phyloP scores from a whole-genome alignment of 2,329 filamentous ascomycete species.

The Sporothrix humicola region DNA sequence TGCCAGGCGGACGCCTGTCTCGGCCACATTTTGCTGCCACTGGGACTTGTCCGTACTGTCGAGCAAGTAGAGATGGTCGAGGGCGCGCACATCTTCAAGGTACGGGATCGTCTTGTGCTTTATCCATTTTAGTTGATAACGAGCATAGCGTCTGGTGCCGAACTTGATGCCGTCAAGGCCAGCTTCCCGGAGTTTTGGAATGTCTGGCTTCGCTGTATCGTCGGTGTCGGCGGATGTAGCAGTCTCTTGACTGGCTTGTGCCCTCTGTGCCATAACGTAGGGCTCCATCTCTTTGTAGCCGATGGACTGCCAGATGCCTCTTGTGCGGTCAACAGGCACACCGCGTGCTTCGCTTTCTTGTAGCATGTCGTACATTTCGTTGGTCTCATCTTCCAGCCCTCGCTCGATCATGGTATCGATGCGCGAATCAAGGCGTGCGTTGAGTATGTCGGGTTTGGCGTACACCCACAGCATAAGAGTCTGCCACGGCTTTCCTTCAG shows the following conservation, averaged over 20 bases:
- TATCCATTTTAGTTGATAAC: slow-evolving; percentile 85
- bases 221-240: not conserved
- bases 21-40: slow-evolving; percentile 69
- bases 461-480: slow-evolving; percentile 87
- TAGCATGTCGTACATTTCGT: slow-evolving; percentile 52
- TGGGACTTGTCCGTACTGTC: slow-evolving; percentile 73
- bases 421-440: slow-evolving; percentile 72
- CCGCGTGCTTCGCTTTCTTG: slow-evolving; percentile 50
- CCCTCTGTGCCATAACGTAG: slow-evolving; percentile 57
- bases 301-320: slow-evolving; percentile 95
- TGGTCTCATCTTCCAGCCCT: slow-evolving; percentile 58
- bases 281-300: slow-evolving; percentile 89
- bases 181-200: slow-evolving; percentile 60
- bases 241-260: not conserved
- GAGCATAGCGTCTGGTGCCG: slow-evolving; percentile 86
- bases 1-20: slow-evolving; percentile 67
- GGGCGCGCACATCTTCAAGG: slow-evolving; percentile 60
- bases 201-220: slow-evolving; percentile 43
- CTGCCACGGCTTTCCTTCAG: slow-evolving; percentile 49
- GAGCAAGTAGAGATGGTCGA: slow-evolving; percentile 73
- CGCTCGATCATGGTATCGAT: slow-evolving; percentile 81
- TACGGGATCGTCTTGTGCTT: slow-evolving; percentile 77
- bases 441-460: slow-evolving; percentile 70
- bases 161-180: slow-evolving; percentile 78
- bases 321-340: slow-evolving; percentile 68